Percentiles rank a stretch among this genome's conserved stretches.
Conservation (phyloP, 2,329 filamentous ascomycete genomes). For the Raffaelea ambrosiae region DNA sequence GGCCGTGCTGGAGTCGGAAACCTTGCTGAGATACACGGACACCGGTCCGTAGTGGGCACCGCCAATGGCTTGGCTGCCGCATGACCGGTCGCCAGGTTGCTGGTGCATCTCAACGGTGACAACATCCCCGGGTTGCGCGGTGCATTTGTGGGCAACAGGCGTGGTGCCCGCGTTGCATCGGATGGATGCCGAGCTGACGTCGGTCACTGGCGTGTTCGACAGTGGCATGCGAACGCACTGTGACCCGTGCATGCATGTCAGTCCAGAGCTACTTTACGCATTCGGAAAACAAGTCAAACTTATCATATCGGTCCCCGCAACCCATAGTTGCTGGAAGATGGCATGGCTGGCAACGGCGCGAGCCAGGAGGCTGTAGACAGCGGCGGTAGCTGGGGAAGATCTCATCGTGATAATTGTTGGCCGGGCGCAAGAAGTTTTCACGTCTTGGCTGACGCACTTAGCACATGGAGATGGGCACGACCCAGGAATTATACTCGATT, state of each 20-base stretch:
- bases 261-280: too few relatives aligned
- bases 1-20: conserved; percentile 34
- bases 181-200: conserved; percentile 31
- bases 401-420: conserved; percentile 5
- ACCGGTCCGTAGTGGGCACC: conserved; percentile 44
- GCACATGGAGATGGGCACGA: too few relatives aligned
- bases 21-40: conserved; percentile 38
- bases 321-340: conserved; percentile 43
- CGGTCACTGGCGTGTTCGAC: conserved; percentile 42
- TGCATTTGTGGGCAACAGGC: conserved; percentile 31
- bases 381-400: background rate
- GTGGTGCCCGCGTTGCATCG: conserved; percentile 34
- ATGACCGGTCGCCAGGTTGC: conserved; percentile 31
- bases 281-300: conserved; percentile 13
- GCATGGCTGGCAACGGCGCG: conserved; percentile 35
- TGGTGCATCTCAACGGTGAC: conserved; percentile 52
- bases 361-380: conserved; percentile 18
- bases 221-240: conserved; percentile 39
- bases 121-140: conserved; percentile 35
- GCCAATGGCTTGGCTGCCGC: conserved; percentile 39
- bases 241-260: conserved; percentile 22
- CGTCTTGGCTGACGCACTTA: too few relatives aligned
- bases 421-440: too few relatives aligned
- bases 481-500: too few relatives aligned
- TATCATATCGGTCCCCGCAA: conserved; percentile 31